phyloP scores from a whole-genome alignment of 2,329 filamentous ascomycete genomes.

The Epichloe festucae region DNA sequence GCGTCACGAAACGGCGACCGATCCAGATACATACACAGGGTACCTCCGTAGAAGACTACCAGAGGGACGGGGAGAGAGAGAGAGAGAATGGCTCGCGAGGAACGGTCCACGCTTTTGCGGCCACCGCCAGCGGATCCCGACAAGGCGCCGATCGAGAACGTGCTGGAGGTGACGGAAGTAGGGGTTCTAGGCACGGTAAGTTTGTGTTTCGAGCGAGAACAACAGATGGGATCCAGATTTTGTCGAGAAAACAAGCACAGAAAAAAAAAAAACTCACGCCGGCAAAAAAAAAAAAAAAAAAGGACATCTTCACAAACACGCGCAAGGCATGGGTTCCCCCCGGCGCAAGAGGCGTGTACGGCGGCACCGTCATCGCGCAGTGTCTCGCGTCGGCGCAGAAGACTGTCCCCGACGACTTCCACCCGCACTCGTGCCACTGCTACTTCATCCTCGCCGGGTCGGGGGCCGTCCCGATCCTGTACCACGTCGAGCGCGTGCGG shows the following conservation, averaged over 20 bases:
- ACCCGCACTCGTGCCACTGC: slow-evolving; percentile 94
- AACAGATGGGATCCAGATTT: no score
- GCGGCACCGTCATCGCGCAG: slow-evolving; percentile 87
- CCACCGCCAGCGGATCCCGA: slow-evolving; percentile 59
- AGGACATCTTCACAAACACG: slow-evolving; percentile 93
- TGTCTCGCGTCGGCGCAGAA: slow-evolving; percentile 76
- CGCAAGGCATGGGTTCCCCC: slow-evolving; percentile 88
- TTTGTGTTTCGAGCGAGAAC: background rate
- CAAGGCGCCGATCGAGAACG: slow-evolving; percentile 77
- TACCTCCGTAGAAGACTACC: no score
- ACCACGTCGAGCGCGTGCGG: slow-evolving; percentile 87
- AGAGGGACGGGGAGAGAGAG: no score
- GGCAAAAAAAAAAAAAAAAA: no score
- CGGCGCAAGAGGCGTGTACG: slow-evolving; percentile 85
- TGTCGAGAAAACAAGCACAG: no score
- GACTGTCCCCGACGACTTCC: slow-evolving; percentile 70
- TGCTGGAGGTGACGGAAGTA: slow-evolving; percentile 73
- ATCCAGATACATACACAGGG: no score
- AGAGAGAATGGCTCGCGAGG: slow-evolving; percentile 10
- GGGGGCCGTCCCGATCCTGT: slow-evolving; percentile 72
- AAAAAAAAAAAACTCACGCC: no score
- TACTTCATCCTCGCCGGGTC: slow-evolving; percentile 94
- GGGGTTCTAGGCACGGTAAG: slow-evolving; percentile 58
- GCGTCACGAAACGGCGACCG: no score
- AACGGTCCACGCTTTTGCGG: slow-evolving; percentile 37